Conservation (phyloP, 441 rosid species). For the Brassica hybrid region DNA sequence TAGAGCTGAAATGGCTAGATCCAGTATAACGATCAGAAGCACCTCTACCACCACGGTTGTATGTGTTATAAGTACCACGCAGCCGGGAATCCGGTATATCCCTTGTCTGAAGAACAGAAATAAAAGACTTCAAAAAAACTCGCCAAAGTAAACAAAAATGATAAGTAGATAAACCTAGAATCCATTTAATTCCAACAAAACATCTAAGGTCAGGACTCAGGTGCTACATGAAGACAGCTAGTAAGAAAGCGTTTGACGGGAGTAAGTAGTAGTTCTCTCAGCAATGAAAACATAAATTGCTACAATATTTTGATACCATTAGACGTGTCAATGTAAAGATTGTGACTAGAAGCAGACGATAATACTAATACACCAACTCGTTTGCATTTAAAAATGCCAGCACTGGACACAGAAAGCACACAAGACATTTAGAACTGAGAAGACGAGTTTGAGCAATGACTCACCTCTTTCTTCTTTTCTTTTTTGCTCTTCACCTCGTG, state of each 20-base stretch:
- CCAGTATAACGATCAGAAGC: slow-evolving; percentile 76
- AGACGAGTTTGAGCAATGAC: slow-evolving; percentile 28
- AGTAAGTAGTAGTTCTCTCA: neutral
- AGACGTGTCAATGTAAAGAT: slow-evolving; percentile 6
- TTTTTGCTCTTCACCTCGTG: slow-evolving; percentile 96
- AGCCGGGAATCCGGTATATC: slow-evolving; percentile 63
- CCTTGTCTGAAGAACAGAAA: slow-evolving; percentile 63
- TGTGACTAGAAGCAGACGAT: neutral
- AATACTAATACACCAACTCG: neutral
- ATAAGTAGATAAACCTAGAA: slow-evolving; percentile 9
- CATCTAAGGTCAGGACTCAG: neutral
- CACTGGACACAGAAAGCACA: neutral
- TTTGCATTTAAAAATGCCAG: slow-evolving; percentile 5
- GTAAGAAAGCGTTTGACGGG: neutral
- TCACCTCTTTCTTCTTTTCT: slow-evolving; percentile 93
- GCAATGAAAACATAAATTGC: neutral
- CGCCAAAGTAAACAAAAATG: neutral
- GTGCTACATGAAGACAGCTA: neutral
- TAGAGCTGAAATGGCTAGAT: slow-evolving; percentile 51
- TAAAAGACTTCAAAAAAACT: neutral
- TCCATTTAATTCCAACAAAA: neutral
- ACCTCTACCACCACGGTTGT: slow-evolving; percentile 73
- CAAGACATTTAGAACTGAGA: neutral
- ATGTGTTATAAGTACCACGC: slow-evolving; percentile 58
- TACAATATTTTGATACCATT: slow-evolving; percentile 4